Evolutionary conservation across 441 rosid species (phyloP).

Genomic region (Croton setiger): DNA sequence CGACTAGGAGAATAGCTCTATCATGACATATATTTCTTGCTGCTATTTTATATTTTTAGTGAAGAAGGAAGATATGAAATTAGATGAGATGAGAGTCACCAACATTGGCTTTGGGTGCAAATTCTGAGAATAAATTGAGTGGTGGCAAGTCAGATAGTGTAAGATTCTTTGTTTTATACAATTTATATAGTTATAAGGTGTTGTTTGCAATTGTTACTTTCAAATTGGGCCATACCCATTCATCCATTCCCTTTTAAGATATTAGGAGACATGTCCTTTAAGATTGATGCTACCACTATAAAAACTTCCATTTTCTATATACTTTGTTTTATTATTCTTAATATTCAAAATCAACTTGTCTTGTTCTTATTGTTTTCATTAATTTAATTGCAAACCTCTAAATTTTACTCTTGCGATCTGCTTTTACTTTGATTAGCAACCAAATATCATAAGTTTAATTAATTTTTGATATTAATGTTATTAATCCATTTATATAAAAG

Average conservation of each 20-base stretch:
- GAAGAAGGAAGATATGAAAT: not conserved
- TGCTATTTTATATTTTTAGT: too few species aligned
- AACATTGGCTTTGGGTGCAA: not conserved
- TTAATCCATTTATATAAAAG: too few species aligned
- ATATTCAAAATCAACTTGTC: too few species aligned
- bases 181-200: not conserved
- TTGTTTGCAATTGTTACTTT: constrained; percentile 21
- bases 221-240: constrained; percentile 12
- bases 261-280: constrained; percentile 10
- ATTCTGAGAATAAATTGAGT: not conserved
- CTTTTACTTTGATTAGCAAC: too few species aligned
- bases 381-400: too few species aligned
- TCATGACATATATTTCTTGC: too few species aligned
- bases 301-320: too few species aligned
- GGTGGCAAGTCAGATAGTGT: constrained; percentile 15
- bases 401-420: too few species aligned
- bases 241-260: constrained; percentile 15
- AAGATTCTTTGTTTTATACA: constrained; percentile 2
- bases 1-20: too few species aligned
- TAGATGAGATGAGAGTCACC: not conserved
- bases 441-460: too few species aligned
- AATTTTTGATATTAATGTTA: too few species aligned
- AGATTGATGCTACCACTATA: constrained; percentile 20
- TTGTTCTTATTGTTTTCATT: not conserved
- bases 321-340: too few species aligned